phyloP scores from a whole-genome alignment of 768 basidiomycete species.

The Filobasidium floriforme region DNA sequence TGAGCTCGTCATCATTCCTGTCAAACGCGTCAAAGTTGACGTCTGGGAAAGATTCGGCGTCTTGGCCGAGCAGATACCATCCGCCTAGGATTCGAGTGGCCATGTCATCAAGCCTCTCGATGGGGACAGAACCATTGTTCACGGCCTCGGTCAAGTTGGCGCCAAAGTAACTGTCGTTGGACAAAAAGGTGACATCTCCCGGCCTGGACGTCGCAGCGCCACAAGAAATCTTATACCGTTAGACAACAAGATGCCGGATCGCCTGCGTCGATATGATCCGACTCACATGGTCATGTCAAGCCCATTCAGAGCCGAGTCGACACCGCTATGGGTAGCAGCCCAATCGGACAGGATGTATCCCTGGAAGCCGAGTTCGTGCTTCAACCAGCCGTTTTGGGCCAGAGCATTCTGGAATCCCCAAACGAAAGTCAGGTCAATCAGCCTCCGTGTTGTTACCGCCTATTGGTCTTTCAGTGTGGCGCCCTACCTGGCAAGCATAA shows the following conservation, averaged over 20 bases:
- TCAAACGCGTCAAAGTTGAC: conserved; percentile 60
- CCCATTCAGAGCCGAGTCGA: conserved; percentile 20
- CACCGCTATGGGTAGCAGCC: conserved; percentile 19
- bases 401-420: conserved; percentile 31
- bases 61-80: conserved; percentile 44
- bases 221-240: background rate
- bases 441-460: too few species aligned
- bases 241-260: background rate
- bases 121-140: conserved; percentile 61
- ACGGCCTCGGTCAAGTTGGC: conserved; percentile 62
- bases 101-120: conserved; percentile 53
- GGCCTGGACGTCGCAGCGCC: conserved; percentile 35
- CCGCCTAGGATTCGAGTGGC: conserved; percentile 61
- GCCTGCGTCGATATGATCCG: background rate
- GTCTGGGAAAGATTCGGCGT: conserved; percentile 52
- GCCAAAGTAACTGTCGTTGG: conserved; percentile 53
- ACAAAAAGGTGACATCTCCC: conserved; percentile 42
- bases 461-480: background rate
- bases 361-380: conserved; percentile 45
- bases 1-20: conserved; percentile 22
- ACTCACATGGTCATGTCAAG: conserved; percentile 38
- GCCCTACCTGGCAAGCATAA: conserved; percentile 34
- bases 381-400: conserved; percentile 43
- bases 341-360: conserved; percentile 26
- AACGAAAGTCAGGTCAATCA: too few species aligned